phyloP scores from a whole-genome alignment of 495 filamentous ascomycete species.

The Neurospora terricola region DNA sequence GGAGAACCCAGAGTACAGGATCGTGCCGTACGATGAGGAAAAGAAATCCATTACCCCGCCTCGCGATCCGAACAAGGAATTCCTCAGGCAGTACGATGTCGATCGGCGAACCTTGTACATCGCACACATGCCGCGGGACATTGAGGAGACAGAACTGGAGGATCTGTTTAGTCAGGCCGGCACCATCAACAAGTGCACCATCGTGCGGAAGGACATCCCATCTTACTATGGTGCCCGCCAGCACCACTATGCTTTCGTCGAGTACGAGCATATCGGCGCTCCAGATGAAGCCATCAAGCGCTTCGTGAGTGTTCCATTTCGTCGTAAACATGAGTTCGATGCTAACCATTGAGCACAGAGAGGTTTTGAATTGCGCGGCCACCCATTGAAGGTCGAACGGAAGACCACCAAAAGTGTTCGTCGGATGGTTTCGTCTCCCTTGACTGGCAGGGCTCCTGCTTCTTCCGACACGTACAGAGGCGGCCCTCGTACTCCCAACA shows the following conservation, averaged over 20 bases:
- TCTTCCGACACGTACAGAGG: not conserved
- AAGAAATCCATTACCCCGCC: slow-evolving; percentile 13
- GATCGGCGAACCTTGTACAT: slow-evolving; percentile 45
- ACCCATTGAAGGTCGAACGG: slow-evolving; percentile 7
- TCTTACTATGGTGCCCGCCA: slow-evolving; percentile 7
- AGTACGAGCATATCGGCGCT: slow-evolving; percentile 28
- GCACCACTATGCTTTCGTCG: slow-evolving; percentile 45
- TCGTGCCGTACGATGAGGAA: slow-evolving; percentile 27
- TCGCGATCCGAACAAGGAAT: slow-evolving; percentile 19
- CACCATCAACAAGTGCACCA: slow-evolving; percentile 26
- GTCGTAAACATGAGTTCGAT: not conserved
- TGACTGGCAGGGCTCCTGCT: not conserved
- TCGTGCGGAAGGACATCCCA: slow-evolving; percentile 22
- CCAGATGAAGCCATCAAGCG: slow-evolving; percentile 29
- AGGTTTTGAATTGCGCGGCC: slow-evolving; percentile 3
- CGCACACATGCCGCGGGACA: slow-evolving; percentile 34
- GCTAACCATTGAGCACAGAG: slow-evolving; percentile 3
- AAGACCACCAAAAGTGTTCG: slow-evolving; percentile 5
- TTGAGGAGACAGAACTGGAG: slow-evolving; percentile 26
- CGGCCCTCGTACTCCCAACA: not conserved
- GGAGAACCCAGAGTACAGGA: slow-evolving; percentile 14
- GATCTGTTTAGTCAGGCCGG: slow-evolving; percentile 32
- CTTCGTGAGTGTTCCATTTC: slow-evolving; percentile 7
- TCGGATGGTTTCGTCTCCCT: not conserved
- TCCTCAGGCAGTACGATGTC: slow-evolving; percentile 30